These are phyloP conservation scores for Phyllosticta capitalensis DNA, from an alignment of 2,329 filamentous ascomycete species.

Conservation along the genomic window DNA sequence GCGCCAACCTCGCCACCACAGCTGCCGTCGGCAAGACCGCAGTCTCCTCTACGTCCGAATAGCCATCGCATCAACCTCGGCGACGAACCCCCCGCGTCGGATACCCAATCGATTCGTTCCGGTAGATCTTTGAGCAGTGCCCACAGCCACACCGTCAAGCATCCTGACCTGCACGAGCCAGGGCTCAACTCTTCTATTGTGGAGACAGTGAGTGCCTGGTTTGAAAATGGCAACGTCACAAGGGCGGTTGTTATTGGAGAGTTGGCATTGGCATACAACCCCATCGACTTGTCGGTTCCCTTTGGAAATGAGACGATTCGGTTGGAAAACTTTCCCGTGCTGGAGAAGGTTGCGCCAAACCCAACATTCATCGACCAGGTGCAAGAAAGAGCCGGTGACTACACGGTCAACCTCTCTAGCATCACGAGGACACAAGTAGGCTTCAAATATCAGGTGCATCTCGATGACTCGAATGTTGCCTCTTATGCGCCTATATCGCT, in stretches of 20 bases:
- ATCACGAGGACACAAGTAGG: constrained; percentile 66
- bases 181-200: constrained; percentile 84
- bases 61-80: constrained; percentile 18
- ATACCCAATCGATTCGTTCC: constrained; percentile 86
- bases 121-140: constrained; percentile 67
- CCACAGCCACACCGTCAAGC: constrained; percentile 53
- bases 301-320: constrained; percentile 56
- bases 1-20: constrained; percentile 6
- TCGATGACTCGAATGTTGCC: constrained; percentile 49
- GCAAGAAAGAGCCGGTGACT: constrained; percentile 64
- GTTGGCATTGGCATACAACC: constrained; percentile 77
- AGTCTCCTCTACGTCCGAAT: constrained; percentile 14
- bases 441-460: constrained; percentile 85
- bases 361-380: constrained; percentile 75
- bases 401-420: constrained; percentile 62
- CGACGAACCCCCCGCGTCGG: constrained; percentile 58
- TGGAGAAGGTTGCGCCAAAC: constrained; percentile 91
- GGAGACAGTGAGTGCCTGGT: constrained; percentile 79
- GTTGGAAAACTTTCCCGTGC: constrained; percentile 75
- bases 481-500: constrained; percentile 64
- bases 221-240: constrained; percentile 63
- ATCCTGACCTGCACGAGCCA: constrained; percentile 69
- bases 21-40: constrained; percentile 11
- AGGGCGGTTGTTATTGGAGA: constrained; percentile 74
- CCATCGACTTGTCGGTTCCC: constrained; percentile 36